Percentiles rank a stretch among this genome's conserved stretches.
Conservation (phyloP, 164 flowering plant genomes). For the Liquidambar formosana region DNA sequence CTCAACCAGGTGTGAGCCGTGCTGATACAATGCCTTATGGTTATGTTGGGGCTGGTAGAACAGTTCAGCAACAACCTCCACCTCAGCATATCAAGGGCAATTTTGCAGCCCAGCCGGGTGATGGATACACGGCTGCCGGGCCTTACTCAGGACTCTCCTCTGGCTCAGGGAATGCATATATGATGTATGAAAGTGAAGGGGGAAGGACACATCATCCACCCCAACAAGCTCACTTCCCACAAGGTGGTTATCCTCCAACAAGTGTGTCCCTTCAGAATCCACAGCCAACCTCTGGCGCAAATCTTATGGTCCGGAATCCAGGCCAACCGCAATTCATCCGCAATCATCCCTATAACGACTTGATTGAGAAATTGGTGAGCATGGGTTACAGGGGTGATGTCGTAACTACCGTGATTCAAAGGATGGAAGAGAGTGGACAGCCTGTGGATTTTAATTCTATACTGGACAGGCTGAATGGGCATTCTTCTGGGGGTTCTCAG, state of each 20-base stretch:
- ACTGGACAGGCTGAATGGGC: constrained; percentile 81
- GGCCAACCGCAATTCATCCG: constrained; percentile 52
- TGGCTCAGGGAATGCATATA: constrained; percentile 55
- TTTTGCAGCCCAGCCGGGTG: constrained; percentile 52
- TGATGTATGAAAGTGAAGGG: constrained; percentile 70
- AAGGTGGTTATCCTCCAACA: constrained; percentile 56
- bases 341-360: constrained; percentile 65
- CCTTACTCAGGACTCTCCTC: constrained; percentile 52
- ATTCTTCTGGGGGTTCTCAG: constrained; percentile 60
- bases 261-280: constrained; percentile 41
- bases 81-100: constrained; percentile 52
- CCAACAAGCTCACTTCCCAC: constrained; percentile 54
- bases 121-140: constrained; percentile 50
- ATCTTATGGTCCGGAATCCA: constrained; percentile 39
- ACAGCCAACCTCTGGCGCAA: constrained; percentile 28
- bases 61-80: constrained; percentile 57
- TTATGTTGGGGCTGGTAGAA: constrained; percentile 49
- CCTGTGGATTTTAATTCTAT: constrained; percentile 78
- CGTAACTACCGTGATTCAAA: constrained; percentile 59
- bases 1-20: constrained; percentile 49
- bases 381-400: constrained; percentile 91
- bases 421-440: constrained; percentile 87
- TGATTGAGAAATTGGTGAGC: constrained; percentile 79
- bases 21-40: constrained; percentile 62
- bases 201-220: constrained; percentile 52